Conservation (phyloP, 2,329 filamentous ascomycete genomes). For the Didymella lethalis region DNA sequence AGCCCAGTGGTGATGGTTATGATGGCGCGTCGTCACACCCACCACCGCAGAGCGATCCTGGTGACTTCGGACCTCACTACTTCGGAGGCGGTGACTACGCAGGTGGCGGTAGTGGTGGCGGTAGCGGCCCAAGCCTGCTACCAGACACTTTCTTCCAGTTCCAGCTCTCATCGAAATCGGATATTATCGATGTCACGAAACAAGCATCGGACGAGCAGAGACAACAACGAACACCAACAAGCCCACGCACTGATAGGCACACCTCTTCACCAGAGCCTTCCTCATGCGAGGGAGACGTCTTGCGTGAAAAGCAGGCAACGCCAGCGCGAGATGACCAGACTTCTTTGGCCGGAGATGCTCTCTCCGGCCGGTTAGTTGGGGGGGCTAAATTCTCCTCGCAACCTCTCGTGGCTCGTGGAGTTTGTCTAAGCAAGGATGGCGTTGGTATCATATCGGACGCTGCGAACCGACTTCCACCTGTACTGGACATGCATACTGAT, state of each 20-base stretch:
- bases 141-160: slow-evolving; percentile 44
- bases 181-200: slow-evolving; percentile 3
- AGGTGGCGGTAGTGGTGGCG: slow-evolving; percentile 23
- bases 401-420: slow-evolving; percentile 24
- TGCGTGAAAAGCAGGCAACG: slow-evolving; percentile 23
- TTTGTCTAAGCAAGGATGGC: slow-evolving; percentile 14
- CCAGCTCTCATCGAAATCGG: slow-evolving; percentile 33
- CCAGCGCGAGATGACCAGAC: slow-evolving; percentile 35
- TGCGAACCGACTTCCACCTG: slow-evolving; percentile 4
- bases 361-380: slow-evolving; percentile 35
- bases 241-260: background rate
- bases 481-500: slow-evolving; percentile 2
- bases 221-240: background rate
- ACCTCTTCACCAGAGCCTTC: slow-evolving; percentile 15
- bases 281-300: slow-evolving; percentile 11
- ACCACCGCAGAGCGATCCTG: slow-evolving; percentile 32
- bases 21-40: slow-evolving; percentile 34
- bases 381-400: slow-evolving; percentile 11
- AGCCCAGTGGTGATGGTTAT: slow-evolving; percentile 38
- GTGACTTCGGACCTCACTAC: slow-evolving; percentile 29
- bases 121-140: slow-evolving; percentile 12
- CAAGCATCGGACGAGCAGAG: slow-evolving; percentile 1
- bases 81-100: slow-evolving; percentile 26
- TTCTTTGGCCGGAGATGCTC: slow-evolving; percentile 46
- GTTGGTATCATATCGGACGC: slow-evolving; percentile 14